These are phyloP conservation scores for Hypholoma fasciculare DNA, from an alignment of 768 basidiomycete species.

Conservation along the genomic window DNA sequence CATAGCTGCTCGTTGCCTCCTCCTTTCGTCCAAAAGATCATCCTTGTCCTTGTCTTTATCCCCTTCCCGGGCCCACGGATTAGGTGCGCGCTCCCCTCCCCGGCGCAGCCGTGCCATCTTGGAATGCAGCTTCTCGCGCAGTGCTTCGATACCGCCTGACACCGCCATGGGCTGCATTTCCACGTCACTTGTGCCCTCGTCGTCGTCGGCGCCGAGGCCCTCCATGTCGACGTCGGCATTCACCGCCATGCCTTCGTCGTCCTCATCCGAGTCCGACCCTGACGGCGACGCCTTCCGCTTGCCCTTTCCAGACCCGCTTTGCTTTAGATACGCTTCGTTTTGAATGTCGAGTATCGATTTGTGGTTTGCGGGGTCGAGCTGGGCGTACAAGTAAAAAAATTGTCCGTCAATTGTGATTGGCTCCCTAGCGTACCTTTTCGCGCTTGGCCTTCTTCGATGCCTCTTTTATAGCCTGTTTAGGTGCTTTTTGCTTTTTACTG, in stretches of 20 bases:
- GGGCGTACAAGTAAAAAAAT: slow-evolving; percentile 4
- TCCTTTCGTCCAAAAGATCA: slow-evolving; percentile 78
- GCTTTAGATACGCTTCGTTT: slow-evolving; percentile 43
- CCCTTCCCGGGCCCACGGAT: slow-evolving; percentile 27
- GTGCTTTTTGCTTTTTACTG: slow-evolving; percentile 81
- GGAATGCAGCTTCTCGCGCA: slow-evolving; percentile 75
- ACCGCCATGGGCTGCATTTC: slow-evolving; percentile 64
- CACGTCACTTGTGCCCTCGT: slow-evolving; percentile 24
- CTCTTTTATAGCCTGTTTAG: slow-evolving; percentile 87
- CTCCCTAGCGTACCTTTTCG: slow-evolving; percentile 62
- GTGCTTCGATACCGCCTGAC: slow-evolving; percentile 56
- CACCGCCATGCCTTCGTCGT: slow-evolving; percentile 16
- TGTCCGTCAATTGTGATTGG: not conserved
- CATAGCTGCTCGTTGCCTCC: slow-evolving; percentile 76
- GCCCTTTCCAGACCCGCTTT: slow-evolving; percentile 30
- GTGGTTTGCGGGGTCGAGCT: slow-evolving; percentile 94
- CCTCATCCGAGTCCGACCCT: slow-evolving; percentile 31
- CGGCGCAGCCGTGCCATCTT: slow-evolving; percentile 71
- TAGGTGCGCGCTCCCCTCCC: slow-evolving; percentile 21
- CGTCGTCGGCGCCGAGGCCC: slow-evolving; percentile 31
- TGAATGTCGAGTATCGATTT: slow-evolving; percentile 75
- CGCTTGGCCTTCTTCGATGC: slow-evolving; percentile 85
- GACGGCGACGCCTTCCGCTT: slow-evolving; percentile 46
- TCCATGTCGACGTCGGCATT: slow-evolving; percentile 38
- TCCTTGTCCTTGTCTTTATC: slow-evolving; percentile 79